Percentiles rank a stretch among this genome's conserved stretches.
phyloP scores from a whole-genome alignment of 306 rosid genomes.

The Lathyrus oleraceus region DNA sequence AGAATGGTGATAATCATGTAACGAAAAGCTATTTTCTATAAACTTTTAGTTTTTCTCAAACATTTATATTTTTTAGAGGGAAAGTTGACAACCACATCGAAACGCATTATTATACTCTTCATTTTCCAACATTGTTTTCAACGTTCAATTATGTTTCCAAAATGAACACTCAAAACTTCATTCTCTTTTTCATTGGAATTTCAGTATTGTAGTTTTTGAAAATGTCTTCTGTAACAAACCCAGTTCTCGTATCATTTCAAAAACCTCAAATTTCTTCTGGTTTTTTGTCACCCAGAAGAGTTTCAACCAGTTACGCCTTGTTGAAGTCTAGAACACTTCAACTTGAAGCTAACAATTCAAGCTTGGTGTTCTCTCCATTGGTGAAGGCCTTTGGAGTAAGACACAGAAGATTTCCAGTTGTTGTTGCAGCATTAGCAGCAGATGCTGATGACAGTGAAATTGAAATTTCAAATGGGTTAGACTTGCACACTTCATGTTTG shows the following conservation, averaged over 20 bases:
- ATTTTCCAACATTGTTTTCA: slow-evolving; percentile 2
- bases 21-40: background rate
- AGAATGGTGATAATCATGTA: no score
- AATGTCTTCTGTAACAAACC: slow-evolving; percentile 20
- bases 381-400: background rate
- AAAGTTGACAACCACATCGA: background rate
- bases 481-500: background rate
- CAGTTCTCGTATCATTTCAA: slow-evolving; percentile 12
- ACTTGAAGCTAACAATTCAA: background rate
- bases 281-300: background rate
- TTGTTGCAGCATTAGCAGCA: slow-evolving; percentile 18
- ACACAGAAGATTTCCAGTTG: background rate
- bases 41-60: background rate
- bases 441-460: slow-evolving; percentile 17
- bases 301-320: slow-evolving; percentile 5
- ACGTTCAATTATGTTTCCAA: slow-evolving; percentile 4
- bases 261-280: slow-evolving; percentile 8
- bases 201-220: background rate
- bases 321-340: slow-evolving; percentile 1
- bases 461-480: slow-evolving; percentile 7
- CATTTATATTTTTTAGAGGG: background rate
- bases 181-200: background rate
- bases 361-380: background rate
- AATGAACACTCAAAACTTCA: background rate
- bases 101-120: background rate